These are phyloP conservation scores for Podospora australis DNA, from an alignment of 495 filamentous ascomycete species.

Conservation along the genomic window DNA sequence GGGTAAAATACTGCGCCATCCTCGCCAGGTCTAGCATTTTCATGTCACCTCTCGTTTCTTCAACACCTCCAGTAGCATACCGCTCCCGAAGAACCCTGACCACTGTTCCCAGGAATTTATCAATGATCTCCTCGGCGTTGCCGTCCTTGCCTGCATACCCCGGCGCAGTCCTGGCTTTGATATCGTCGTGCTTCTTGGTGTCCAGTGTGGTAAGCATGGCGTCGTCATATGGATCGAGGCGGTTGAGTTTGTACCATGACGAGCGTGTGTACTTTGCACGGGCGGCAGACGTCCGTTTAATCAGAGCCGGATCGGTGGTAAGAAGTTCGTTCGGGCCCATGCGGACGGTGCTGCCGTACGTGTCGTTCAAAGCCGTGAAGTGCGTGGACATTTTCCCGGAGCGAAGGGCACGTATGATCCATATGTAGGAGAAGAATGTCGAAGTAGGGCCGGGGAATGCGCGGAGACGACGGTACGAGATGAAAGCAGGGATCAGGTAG, in stretches of 20 bases:
- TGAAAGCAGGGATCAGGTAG: not conserved
- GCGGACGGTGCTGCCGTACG: conserved; percentile 45
- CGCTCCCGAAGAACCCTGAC: conserved; percentile 1
- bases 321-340: conserved; percentile 47
- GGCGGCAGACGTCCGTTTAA: conserved; percentile 29
- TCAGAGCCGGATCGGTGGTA: conserved; percentile 30
- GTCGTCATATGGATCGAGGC: conserved; percentile 32
- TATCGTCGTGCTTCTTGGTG: conserved; percentile 32
- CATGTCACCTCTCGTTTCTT: too few species aligned
- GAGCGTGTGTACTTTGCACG: conserved; percentile 29
- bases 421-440: conserved; percentile 49
- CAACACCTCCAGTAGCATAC: conserved; percentile 1
- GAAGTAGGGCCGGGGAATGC: conserved; percentile 47
- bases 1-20: conserved; percentile 42
- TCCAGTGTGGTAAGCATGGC: conserved; percentile 35
- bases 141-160: conserved; percentile 49
- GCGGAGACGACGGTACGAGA: conserved; percentile 27
- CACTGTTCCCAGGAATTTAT: conserved; percentile 33
- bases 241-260: conserved; percentile 24
- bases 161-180: conserved; percentile 30
- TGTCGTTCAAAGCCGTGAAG: conserved; percentile 20
- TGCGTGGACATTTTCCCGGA: conserved; percentile 29
- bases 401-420: conserved; percentile 15
- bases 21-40: conserved; percentile 38
- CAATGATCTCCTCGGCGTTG: conserved; percentile 40